Conservation (phyloP, 768 basidiomycete genomes). For the Zangia roseola region DNA sequence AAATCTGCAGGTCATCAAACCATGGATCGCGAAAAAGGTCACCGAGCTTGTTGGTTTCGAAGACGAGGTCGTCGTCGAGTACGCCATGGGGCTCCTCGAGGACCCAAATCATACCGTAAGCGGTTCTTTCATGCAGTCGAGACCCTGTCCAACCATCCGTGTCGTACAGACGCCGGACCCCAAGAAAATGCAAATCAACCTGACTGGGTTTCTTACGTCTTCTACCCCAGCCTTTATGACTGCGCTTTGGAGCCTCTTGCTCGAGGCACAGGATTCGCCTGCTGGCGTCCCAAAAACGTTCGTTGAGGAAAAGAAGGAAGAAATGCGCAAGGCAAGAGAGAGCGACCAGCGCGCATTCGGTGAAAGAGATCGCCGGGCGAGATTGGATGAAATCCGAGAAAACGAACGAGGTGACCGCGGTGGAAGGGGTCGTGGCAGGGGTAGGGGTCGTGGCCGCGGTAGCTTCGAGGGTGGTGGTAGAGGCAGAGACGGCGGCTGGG, state of each 20-base stretch:
- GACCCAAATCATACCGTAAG: constrained; percentile 80
- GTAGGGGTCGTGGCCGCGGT: constrained; percentile 51
- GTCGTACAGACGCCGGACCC: constrained; percentile 82
- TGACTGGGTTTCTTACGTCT: constrained; percentile 90
- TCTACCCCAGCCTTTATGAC: constrained; percentile 87
- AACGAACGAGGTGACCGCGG: constrained; percentile 50
- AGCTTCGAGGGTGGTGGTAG: constrained; percentile 51
- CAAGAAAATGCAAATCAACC: constrained; percentile 91
- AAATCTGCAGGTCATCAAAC: constrained; percentile 85
- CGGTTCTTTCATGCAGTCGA: neutral
- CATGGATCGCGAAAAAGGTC: constrained; percentile 95
- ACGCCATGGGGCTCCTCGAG: constrained; percentile 92
- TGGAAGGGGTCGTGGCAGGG: constrained; percentile 58
- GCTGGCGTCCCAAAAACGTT: constrained; percentile 90
- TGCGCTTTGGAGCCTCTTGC: constrained; percentile 84
- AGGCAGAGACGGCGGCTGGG: constrained; percentile 63
- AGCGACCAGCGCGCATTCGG: constrained; percentile 64
- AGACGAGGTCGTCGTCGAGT: constrained; percentile 96
- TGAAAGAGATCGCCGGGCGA: constrained; percentile 66
- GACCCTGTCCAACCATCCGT: too few relatives aligned
- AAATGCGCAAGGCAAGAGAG: constrained; percentile 72
- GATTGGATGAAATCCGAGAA: constrained; percentile 68
- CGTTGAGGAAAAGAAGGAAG: constrained; percentile 89
- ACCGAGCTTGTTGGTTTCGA: constrained; percentile 90
- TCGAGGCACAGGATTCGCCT: constrained; percentile 87